Base-by-base conservation (phyloP, 768 basidiomycete species). In the Pleurotus ostreatus region DNA sequence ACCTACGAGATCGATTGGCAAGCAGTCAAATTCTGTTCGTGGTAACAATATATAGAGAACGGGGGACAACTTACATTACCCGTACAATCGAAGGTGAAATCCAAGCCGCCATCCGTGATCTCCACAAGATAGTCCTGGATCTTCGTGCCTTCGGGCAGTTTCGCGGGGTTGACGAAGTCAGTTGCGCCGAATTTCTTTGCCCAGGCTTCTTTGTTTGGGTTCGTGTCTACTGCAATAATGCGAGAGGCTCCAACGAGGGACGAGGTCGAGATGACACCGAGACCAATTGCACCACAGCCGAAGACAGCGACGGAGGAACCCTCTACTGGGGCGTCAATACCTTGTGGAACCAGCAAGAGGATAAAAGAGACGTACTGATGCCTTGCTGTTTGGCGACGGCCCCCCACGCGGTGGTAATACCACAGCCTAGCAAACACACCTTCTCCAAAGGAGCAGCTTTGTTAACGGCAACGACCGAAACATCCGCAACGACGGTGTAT, bases 341-440 rank as follows among this genome's bases (percentile, higher is more conserved):
- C 53, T 46, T 41, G 54, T 43, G 18, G 49, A 8, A 38, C 4
- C 43, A 18, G 39, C 20, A 13, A 48, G 44, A 44, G 52, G 18
- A 37, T 47, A 48, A 46, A 38, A n/a, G 40, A 4, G 23, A 75
- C 86, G 18, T 65, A 89, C 90, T 80, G 70, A 92, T 83, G 58
- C 91, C 93, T 20, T 88, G 83, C 66, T 94, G 92, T 76, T 98
- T 98, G 61, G 82, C 82, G 47, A 96, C 91, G 5, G 96, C 90
- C 55, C 96, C 95, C 92, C 94, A 98, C 15, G 95, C 95, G n/a
- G 95, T 98, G 37, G 95, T 96, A 70, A 98, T 96, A 61, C 94
- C 94, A 60, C 92, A 94, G 4, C 96, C 96, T 12, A 99, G 84
- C 30, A 99, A 80, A 73, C 97, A 98, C n/a, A 95, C 93, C 66